Evolutionary conservation across 805 yeast species (phyloP), one percentile per base, ranked within the genome.

Genomic region (Yamadazyma sp.): DNA sequence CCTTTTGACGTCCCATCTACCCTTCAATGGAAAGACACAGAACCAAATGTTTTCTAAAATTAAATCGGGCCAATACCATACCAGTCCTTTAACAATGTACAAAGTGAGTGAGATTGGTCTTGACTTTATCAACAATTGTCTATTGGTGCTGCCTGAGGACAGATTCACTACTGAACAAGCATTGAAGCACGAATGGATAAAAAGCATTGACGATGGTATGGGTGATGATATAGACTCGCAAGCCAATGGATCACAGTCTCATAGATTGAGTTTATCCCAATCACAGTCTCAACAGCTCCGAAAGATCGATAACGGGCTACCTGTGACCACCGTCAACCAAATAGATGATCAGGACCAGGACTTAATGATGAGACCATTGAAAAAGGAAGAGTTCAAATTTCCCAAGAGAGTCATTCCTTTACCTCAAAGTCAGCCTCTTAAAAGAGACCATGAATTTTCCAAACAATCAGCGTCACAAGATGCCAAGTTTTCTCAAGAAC

Each of bases 21-120:
- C 99, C 6, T 93, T 93, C 58, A 88, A 91, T 57, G 97, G 97
- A 1, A 75, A 82, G 36, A 87, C 96, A 0, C 98, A 91, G 53
- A 90, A 85, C 11, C 84, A 85, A 44, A 66, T 93, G 52, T 86
- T 86, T 60, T 73, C 74, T 41, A 83, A 84, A 50, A 90, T 93
- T 32, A 72, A 76, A 37, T 62, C 71, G 10, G 98, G 96, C 1
- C 78, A 83, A 18, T 91, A 82, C 54, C 91, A 87, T 57, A 86
- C 79, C 41, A 79, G 83, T 4, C 83, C 91, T 1, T 64, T 91
- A 32, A 75, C 75, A 45, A 80, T 80, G 27, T 79, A 77, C 42
- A 74, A 78, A 10, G 72, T 88, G 1, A 80, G 95, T 5, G 60
- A 67, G 9, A 78, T 74, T 14, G 96, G 93, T 0, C 64, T 82